Conservation (phyloP, 2,329 filamentous ascomycete genomes). For the Apiospora rasikravindrae region DNA sequence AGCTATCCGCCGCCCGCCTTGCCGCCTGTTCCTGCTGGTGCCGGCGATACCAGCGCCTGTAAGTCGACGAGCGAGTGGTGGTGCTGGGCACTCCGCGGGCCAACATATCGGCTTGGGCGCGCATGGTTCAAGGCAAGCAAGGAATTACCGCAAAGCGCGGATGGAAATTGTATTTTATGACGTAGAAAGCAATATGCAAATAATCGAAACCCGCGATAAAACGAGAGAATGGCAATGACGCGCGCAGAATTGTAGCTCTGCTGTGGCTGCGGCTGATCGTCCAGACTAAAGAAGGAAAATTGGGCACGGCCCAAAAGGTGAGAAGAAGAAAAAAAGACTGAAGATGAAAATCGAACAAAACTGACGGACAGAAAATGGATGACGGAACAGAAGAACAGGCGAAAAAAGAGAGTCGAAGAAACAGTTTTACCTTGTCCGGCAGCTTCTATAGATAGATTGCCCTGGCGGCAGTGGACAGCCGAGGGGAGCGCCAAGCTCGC, state of each 20-base stretch:
- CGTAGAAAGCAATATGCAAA: neutral
- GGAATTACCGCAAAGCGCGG: neutral
- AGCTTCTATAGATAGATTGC: neutral
- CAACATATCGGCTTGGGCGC: neutral
- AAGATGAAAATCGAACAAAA: neutral
- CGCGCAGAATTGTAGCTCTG: neutral
- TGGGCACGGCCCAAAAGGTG: neutral
- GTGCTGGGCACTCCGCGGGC: neutral
- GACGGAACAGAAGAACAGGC: neutral
- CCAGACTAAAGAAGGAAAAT: neutral
- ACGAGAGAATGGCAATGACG: neutral
- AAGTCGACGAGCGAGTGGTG: neutral
- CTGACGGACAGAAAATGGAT: neutral
- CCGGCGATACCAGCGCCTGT: conserved; percentile 3
- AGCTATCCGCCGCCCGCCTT: neutral
- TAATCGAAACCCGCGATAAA: no score
- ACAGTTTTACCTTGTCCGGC: neutral
- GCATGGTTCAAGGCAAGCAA: neutral
- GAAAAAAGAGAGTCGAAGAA: neutral
- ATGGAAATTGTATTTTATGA: neutral
- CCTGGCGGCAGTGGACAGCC: neutral
- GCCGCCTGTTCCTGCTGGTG: neutral
- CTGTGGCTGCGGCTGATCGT: conserved; percentile 1
- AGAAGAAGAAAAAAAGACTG: neutral
- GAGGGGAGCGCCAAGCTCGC: neutral